Evolutionary conservation across 306 rosid species (phyloP).

Genomic region (Prosopis cineraria): DNA sequence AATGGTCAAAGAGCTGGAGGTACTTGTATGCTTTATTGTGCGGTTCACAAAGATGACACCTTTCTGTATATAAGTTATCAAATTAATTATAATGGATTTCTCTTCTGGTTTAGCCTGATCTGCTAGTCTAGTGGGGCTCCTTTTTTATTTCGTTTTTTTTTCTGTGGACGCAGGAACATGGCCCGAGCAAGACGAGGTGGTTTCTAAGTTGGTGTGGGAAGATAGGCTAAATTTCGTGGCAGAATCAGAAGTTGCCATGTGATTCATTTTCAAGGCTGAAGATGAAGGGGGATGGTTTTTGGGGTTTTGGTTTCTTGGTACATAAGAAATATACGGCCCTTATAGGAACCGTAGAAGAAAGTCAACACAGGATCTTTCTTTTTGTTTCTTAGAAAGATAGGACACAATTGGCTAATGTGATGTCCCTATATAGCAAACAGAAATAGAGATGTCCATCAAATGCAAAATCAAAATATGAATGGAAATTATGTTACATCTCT

Average conservation of each 20-base stretch:
- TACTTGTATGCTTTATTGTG: constrained; percentile 9
- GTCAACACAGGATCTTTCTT: constrained; percentile 29
- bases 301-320: constrained; percentile 50
- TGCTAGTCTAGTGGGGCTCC: constrained; percentile 39
- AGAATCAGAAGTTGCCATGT: constrained; percentile 84
- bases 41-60: background rate
- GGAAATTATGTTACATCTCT: constrained; percentile 21
- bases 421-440: constrained; percentile 27
- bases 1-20: constrained; percentile 91
- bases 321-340: constrained; percentile 48
- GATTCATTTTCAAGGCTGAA: constrained; percentile 28
- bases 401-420: constrained; percentile 21
- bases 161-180: constrained; percentile 69
- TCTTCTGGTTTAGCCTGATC: background rate
- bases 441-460: constrained; percentile 29
- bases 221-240: constrained; percentile 65
- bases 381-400: constrained; percentile 22
- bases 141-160: background rate
- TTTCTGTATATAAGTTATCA: background rate
- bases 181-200: constrained; percentile 82
- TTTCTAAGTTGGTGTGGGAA: constrained; percentile 96
- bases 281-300: constrained; percentile 36
- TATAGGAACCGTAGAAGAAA: constrained; percentile 51
- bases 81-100: background rate
- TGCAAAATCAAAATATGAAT: constrained; percentile 18